These are phyloP conservation scores for Artemisia argyi DNA, from an alignment of 129 eudicot species.

Conservation along the genomic window DNA sequence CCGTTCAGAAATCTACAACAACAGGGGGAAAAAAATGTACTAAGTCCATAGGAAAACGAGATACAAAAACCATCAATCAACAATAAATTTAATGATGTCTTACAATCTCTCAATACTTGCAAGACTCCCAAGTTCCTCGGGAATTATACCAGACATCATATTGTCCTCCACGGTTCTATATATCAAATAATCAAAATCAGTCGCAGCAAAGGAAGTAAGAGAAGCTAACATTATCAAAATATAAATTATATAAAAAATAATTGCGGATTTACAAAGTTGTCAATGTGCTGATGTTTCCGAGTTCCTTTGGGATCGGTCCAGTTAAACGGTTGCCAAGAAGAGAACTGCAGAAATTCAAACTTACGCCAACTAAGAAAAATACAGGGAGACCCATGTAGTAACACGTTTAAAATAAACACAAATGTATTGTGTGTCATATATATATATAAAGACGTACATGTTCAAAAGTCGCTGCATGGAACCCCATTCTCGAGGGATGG, in stretches of 20 bases:
- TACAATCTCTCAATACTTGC: constrained; percentile 49
- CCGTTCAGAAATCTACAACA: constrained; percentile 46
- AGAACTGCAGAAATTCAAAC: constrained; percentile 38
- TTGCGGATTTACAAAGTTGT: constrained; percentile 37
- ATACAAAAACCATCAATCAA: not conserved
- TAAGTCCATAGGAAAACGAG: not conserved
- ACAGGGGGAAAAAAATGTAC: not conserved
- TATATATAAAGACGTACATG: too few species aligned
- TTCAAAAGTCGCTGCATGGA: too few species aligned
- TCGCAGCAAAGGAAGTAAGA: constrained; percentile 2
- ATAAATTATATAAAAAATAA: not conserved
- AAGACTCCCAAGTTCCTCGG: constrained; percentile 60
- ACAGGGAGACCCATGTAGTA: too few species aligned
- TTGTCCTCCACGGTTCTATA: constrained; percentile 60
- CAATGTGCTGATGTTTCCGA: constrained; percentile 65
- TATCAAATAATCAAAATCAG: constrained; percentile 8
- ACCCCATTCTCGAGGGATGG: too few species aligned
- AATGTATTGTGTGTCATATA: too few species aligned
- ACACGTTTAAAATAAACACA: too few species aligned
- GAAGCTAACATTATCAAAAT: not conserved
- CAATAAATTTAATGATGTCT: constrained; percentile 21
- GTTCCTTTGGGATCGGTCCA: constrained; percentile 66
- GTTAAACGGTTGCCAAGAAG: constrained; percentile 60
- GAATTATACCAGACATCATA: constrained; percentile 60
- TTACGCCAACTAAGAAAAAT: too few species aligned